These are phyloP conservation scores for Bombardia bombarda DNA, from an alignment of 495 filamentous ascomycete genomes.

Conservation along the genomic window DNA sequence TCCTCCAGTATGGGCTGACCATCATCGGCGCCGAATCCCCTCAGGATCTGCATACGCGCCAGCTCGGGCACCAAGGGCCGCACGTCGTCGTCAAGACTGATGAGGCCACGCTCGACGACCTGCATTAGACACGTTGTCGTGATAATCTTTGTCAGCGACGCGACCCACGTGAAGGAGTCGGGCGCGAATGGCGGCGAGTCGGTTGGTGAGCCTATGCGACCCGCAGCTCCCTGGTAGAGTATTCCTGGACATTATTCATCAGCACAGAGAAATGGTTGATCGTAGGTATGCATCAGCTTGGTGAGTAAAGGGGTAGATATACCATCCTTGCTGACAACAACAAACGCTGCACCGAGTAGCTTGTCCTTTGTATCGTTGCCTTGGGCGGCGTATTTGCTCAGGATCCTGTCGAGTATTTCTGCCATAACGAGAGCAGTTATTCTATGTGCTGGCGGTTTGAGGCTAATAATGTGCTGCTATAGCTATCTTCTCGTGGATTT, in stretches of 20 bases:
- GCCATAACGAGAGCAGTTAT: background rate
- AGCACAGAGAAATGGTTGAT: background rate
- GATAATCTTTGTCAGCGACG: constrained; percentile 23
- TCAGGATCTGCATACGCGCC: constrained; percentile 12
- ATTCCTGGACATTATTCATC: constrained; percentile 4
- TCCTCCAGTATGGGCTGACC: constrained; percentile 18
- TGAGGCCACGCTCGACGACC: constrained; percentile 14
- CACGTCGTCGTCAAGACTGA: constrained; percentile 18
- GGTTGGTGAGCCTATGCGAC: constrained; percentile 7
- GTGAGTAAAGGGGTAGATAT: background rate
- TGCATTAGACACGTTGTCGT: constrained; percentile 17
- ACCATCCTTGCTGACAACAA: constrained; percentile 22
- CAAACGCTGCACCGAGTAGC: constrained; percentile 22
- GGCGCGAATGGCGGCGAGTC: constrained; percentile 21
- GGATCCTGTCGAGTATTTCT: constrained; percentile 15
- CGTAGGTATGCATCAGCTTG: background rate
- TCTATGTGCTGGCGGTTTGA: background rate
- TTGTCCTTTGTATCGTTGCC: constrained; percentile 16
- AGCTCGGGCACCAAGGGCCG: constrained; percentile 17
- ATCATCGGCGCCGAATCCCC: constrained; percentile 13
- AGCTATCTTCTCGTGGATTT: too few species aligned
- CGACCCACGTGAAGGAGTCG: constrained; percentile 43
- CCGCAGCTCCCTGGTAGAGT: constrained; percentile 18
- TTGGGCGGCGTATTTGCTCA: constrained; percentile 11
- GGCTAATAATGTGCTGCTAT: background rate